Base-by-base conservation (phyloP, 495 filamentous ascomycete genomes). In the Penicillium subrubescens region DNA sequence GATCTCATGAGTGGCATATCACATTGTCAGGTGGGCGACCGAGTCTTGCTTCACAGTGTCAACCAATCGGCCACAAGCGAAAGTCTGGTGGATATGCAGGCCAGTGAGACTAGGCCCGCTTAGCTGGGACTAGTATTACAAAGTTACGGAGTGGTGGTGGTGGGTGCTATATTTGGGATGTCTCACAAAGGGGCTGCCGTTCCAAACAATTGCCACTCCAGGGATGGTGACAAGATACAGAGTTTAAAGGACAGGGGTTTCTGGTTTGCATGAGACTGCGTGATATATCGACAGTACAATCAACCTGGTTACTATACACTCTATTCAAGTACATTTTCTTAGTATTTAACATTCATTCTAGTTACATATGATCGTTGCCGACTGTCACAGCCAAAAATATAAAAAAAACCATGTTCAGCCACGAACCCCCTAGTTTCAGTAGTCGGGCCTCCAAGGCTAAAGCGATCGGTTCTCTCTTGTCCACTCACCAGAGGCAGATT, bases 341-440 rank as follows among this genome's bases (percentile, higher is more conserved):
- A 3, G 3, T 41, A 41, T 17, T 41, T 5, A 12, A 15, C 37
- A 41, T 17, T 14, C 5, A 2, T 17, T 29, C 2, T 11, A n/a
- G n/a, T n/a, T n/a, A 21, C 8, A 31, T 29, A 3, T 21, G 10
- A 31, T 8, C 2, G 4, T 35, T 12, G n/a, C n/a, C 53, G 25
- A 44, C 50, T 44, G 34, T 29, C 25, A 52, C 27, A n/a, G 48
- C 29, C 25, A 31, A 31, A 1, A 17, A 46, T n/a, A n/a, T n/a
- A 23, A 44, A 44, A 48, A 48, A 41, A 33, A 4, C 15, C 35
- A 63, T 58, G 59, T 61, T 59, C 66, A 56, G 67, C 67, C 67
- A 65, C 51, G 60, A 67, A 70, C 63, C 21, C 63, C 68, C 68
- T 70, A 70, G 68, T 70, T 70, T 70, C 68, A 70, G 62, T 52